Base-by-base conservation (phyloP, 495 filamentous ascomycete species). In the Diplogelasinospora grovesii region DNA sequence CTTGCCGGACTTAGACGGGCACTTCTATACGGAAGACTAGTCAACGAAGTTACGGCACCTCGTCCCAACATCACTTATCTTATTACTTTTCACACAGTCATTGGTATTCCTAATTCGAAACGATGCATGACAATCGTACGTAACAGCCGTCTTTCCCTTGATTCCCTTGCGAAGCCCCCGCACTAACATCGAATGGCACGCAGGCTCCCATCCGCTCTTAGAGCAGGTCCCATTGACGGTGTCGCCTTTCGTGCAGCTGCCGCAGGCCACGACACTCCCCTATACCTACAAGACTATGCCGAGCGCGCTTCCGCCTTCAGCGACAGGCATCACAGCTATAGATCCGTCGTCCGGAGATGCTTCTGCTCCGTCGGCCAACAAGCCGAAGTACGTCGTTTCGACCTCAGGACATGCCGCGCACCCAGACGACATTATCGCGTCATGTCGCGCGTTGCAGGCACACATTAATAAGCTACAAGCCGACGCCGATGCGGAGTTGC, bases 231-330 rank as follows among this genome's bases (percentile, higher is more conserved):
- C 89, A 37, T 74, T 97, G 36, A 90, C 86, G 44, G 88, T 96
- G 39, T 95, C 89, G 22, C 92, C 92, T 18, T 95, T 95, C 71
- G 79, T 96, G 61, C 83, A 80, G 45, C 86, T 97, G 26, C 92
- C 93, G 21, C 79, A 84, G 7, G 81, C 92, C 19, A 82, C 89
- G 32, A 95, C 92, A 2, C 78, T 98, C 2, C 92, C 92, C 22
- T 97, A 96, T 68, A 94, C 84, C 30, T 98, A 96, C 76, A 89
- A 86, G 56, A 71, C 80, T 4, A 81, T 98, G 46, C 81, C 92
- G 0, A 86, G 85, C 5, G 82, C 85, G 1, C 74, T 98, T 0
- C 92, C 92, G 0, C 82, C 83, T 1, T 86, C 88, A 8, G 73
- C 80, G 16, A 80, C 80, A 5, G 74, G 78, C 54, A 50, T 71